phyloP scores from a whole-genome alignment of 2,329 filamentous ascomycete species.

The Aspergillus hiratsukae region DNA sequence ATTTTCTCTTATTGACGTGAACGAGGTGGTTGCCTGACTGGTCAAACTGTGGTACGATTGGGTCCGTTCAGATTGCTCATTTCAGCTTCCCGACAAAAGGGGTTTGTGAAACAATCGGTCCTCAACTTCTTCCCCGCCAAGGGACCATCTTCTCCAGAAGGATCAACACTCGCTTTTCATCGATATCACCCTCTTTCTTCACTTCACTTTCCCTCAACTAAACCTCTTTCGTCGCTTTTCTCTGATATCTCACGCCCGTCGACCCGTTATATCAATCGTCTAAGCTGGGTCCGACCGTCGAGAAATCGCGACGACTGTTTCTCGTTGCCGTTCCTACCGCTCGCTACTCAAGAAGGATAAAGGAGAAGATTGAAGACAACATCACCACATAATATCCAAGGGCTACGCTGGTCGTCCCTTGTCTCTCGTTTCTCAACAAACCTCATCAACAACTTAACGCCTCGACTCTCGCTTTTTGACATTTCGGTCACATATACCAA shows the following conservation, averaged over 20 bases:
- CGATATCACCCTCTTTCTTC: not conserved
- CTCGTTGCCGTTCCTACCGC: not conserved
- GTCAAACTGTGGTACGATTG: not conserved
- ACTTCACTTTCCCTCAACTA: not conserved
- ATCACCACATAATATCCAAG: slow-evolving; percentile 13
- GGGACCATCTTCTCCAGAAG: not conserved
- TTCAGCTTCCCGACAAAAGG: not conserved
- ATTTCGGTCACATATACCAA: slow-evolving; percentile 3
- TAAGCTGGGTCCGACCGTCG: not conserved
- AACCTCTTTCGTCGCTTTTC: not conserved
- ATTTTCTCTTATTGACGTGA: not conserved
- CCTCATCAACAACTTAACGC: slow-evolving; percentile 14
- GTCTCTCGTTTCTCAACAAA: slow-evolving; percentile 18
- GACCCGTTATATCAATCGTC: not conserved
- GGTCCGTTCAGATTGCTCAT: not conserved
- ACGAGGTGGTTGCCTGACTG: not conserved
- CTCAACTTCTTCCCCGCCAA: slow-evolving; percentile 3
- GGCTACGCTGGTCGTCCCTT: slow-evolving; percentile 39
- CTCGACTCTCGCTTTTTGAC: slow-evolving; percentile 15
- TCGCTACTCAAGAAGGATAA: not conserved
- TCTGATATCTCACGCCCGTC: not conserved
- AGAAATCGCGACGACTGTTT: slow-evolving; percentile 5
- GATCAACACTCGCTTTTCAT: not conserved
- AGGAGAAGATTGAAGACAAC: slow-evolving; percentile 11
- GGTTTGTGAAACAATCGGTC: slow-evolving; percentile 3